Conservation (phyloP, 257 asterid species). For the Scutellaria galericulata region DNA sequence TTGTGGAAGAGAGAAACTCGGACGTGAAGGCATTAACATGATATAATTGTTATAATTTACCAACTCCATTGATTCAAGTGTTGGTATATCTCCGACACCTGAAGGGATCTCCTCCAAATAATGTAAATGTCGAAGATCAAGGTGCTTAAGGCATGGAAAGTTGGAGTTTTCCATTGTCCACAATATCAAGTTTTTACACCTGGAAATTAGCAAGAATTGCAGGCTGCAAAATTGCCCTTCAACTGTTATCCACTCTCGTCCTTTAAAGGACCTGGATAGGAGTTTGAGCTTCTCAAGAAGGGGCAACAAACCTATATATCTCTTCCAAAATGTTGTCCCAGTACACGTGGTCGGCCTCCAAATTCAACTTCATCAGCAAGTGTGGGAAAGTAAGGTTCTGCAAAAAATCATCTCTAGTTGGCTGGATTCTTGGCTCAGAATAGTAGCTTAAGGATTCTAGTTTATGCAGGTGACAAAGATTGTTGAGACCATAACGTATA, state of each 20-base stretch:
- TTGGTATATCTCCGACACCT: conserved; percentile 21
- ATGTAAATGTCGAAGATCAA: neutral
- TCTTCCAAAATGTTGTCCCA: conserved; percentile 24
- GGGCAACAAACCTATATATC: conserved; percentile 27
- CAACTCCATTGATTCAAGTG: conserved; percentile 21
- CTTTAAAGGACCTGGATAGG: rapidly evolving
- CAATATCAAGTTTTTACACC: neutral
- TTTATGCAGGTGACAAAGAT: conserved; percentile 7
- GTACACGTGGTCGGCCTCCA: neutral
- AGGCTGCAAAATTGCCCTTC: conserved; percentile 10
- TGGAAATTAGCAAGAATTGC: neutral
- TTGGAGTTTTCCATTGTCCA: conserved; percentile 24
- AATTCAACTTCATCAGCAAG: neutral
- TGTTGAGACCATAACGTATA: no score
- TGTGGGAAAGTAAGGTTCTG: conserved; percentile 24
- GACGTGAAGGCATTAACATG: neutral
- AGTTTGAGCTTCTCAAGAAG: conserved; percentile 16
- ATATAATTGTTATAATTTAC: neutral
- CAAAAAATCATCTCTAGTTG: neutral
- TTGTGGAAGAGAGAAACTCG: neutral
- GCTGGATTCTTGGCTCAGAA: neutral
- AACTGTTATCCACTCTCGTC: conserved; percentile 17
- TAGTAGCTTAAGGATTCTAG: no score
- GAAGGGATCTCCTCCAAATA: conserved; percentile 32
- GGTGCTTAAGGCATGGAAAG: conserved; percentile 38